phyloP scores from a whole-genome alignment of 306 rosid genomes.

The Ziziphus jujuba region DNA sequence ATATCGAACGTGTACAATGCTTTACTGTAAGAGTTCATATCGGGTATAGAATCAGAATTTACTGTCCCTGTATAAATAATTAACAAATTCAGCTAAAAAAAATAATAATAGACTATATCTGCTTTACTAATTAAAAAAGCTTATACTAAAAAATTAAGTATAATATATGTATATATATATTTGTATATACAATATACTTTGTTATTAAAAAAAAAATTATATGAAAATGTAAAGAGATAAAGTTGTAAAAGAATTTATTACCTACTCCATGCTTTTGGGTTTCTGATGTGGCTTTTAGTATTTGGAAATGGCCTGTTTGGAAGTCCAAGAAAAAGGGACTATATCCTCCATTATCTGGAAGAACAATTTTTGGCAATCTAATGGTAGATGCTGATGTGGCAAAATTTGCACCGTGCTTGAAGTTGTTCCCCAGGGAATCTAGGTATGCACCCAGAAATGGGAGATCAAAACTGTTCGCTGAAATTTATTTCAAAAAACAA shows the following conservation, averaged over 20 bases:
- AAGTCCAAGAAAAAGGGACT: background rate
- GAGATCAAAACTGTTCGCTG: slow-evolving; percentile 3
- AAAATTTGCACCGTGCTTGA: slow-evolving; percentile 8
- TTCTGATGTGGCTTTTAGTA: too few relatives aligned
- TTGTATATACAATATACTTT: too few relatives aligned
- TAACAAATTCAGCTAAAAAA: background rate
- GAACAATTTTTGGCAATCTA: background rate
- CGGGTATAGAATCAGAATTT: slow-evolving; percentile 5
- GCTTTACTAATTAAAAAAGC: too few relatives aligned
- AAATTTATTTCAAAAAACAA: background rate
- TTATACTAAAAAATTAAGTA: too few relatives aligned
- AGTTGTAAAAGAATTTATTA: too few relatives aligned
- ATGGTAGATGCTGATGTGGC: background rate
- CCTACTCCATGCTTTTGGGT: too few relatives aligned
- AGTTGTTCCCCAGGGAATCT: slow-evolving; percentile 6
- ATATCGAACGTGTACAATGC: slow-evolving; percentile 24
- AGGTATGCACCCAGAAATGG: background rate
- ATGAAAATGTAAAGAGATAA: too few relatives aligned
- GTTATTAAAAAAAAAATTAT: too few relatives aligned
- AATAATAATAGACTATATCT: background rate
- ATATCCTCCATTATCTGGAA: background rate
- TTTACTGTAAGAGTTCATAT: background rate
- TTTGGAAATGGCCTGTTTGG: too few relatives aligned
- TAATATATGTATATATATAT: too few relatives aligned
- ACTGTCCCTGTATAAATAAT: background rate